These are phyloP conservation scores for Xerocomus brunneocitrinus DNA, from an alignment of 768 basidiomycete genomes.

Conservation along the genomic window DNA sequence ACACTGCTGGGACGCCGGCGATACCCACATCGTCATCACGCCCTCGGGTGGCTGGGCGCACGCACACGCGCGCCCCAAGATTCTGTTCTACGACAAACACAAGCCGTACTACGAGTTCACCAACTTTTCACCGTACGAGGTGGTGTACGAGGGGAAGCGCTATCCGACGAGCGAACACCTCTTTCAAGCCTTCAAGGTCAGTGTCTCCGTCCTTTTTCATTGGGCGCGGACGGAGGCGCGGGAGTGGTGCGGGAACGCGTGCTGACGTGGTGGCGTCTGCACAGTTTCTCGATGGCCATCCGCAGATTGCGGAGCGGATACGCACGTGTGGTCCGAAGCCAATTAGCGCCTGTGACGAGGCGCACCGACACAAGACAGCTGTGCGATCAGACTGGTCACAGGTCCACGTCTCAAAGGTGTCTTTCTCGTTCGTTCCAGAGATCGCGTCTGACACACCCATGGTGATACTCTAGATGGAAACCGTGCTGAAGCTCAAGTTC, in stretches of 20 bases:
- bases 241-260: neutral
- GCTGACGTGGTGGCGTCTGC: constrained; percentile 1
- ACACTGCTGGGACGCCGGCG: constrained; percentile 25
- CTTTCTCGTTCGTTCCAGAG: neutral
- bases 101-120: constrained; percentile 69
- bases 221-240: neutral
- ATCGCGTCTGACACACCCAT: neutral
- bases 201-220: neutral
- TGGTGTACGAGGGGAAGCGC: constrained; percentile 54
- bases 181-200: constrained; percentile 73
- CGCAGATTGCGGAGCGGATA: constrained; percentile 65
- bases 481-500: constrained; percentile 60
- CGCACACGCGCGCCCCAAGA: constrained; percentile 25
- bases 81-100: constrained; percentile 62
- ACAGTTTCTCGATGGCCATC: constrained; percentile 58
- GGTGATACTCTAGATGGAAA: constrained; percentile 51
- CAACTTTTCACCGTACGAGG: constrained; percentile 68
- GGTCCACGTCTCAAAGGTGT: constrained; percentile 57
- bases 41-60: constrained; percentile 22
- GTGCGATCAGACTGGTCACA: constrained; percentile 62
- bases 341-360: constrained; percentile 60
- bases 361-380: constrained; percentile 60
- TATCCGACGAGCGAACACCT: constrained; percentile 78
- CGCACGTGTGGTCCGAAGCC: constrained; percentile 59
- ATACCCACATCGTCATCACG: constrained; percentile 26